Base-by-base conservation (phyloP, 306 rosid genomes). In the Casuarina equisetifolia region DNA sequence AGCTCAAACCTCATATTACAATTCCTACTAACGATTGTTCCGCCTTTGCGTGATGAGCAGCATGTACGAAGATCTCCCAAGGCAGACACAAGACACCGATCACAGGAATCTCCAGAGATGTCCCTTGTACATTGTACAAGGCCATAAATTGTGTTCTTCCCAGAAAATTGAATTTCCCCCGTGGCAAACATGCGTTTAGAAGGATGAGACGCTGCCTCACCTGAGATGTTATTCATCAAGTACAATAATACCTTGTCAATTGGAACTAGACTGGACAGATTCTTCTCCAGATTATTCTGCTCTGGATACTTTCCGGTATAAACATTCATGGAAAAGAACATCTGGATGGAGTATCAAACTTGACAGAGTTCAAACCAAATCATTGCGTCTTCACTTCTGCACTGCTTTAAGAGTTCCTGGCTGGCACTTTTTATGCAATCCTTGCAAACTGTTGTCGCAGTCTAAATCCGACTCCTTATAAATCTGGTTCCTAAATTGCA, bases 291-390 rank as follows among this genome's bases (percentile, higher is more conserved):
- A 6, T 62, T 9, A 52, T 81, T 76, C 38, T 48, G 61, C 35
- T 61, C 20, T 0, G 91, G 86, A 61, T 54, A 75, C 83, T 82
- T 86, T 16, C 90, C 96, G 0, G 82, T 77, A 51, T 87, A 87
- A 42, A 44, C 80, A 61, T 68, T 66, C 2, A 0, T 2, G 2
- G 86, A 38, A 35, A 80, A 58, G 67, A 84, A 85, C 75, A 12
- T 81, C 80, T 62, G 81, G 67, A 53, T 73, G 20, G 91, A 85
- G 82, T 91, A 91, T 9, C 80, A 86, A 36, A 91, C 80, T 74
- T 86, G 91, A 73, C 97, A 89, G 16, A 38, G 70, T 0, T 91
- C 88, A 72, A 88, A 88, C 97, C 97, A 91, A 10, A 89, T 77
- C 9, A 83, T 70, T 57, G 91, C 97, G 51, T 82, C 84, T 81